phyloP scores from a whole-genome alignment of 148 eudicot genomes.

The Agrostemma githago region DNA sequence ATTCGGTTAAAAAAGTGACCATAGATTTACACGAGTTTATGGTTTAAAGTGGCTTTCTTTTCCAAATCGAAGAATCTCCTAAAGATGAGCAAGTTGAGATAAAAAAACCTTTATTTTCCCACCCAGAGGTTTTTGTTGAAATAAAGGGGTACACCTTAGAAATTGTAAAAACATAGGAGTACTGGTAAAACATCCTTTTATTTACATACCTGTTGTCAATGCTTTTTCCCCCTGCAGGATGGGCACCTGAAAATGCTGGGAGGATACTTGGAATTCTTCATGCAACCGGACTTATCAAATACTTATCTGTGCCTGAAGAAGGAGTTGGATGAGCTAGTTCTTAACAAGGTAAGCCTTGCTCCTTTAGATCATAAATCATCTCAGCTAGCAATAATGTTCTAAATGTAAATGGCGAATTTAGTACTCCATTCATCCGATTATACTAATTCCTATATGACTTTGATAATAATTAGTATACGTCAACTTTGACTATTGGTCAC shows the following conservation, averaged over 20 bases:
- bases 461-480: too few relatives aligned
- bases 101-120: too few relatives aligned
- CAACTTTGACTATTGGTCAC: background rate
- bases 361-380: background rate
- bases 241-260: constrained; percentile 95
- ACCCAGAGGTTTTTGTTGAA: too few relatives aligned
- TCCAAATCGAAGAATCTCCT: too few relatives aligned
- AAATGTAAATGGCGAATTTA: background rate
- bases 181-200: too few relatives aligned
- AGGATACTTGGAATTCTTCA: constrained; percentile 93
- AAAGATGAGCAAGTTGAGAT: too few relatives aligned
- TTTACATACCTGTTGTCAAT: constrained; percentile 1
- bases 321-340: constrained; percentile 80
- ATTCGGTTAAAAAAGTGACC: too few relatives aligned
- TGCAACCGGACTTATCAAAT: constrained; percentile 66
- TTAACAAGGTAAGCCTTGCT: constrained; percentile 50
- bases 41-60: too few relatives aligned
- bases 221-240: constrained; percentile 38
- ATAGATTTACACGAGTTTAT: too few relatives aligned
- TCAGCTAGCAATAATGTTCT: background rate
- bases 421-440: background rate
- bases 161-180: too few relatives aligned
- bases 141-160: too few relatives aligned
- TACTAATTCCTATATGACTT: background rate
- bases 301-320: constrained; percentile 57